phyloP scores from a whole-genome alignment of 1,139 yeast species.

The Ogataea hybrid region DNA sequence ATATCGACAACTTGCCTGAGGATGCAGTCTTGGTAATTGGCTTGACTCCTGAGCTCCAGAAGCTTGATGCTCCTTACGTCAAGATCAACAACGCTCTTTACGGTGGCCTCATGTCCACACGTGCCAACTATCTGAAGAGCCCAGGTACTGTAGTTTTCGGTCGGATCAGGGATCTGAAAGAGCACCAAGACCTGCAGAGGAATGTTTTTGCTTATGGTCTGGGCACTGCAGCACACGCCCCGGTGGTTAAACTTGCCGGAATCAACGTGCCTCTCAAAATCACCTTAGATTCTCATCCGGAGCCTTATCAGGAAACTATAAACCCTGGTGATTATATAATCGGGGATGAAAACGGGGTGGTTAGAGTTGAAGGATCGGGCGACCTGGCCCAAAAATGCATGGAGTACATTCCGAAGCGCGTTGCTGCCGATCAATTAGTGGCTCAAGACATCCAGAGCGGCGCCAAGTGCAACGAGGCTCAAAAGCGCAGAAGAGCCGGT shows the following conservation, averaged over 20 bases:
- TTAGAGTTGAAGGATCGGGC: constrained; percentile 43
- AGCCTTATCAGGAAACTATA: constrained; percentile 37
- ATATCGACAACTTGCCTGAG: constrained; percentile 68
- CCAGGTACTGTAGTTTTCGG: constrained; percentile 82
- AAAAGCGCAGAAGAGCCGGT: constrained; percentile 47
- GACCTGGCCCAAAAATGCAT: constrained; percentile 33
- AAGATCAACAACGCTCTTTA: constrained; percentile 71
- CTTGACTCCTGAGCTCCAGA: constrained; percentile 52
- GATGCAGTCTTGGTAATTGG: constrained; percentile 67
- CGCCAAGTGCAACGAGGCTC: constrained; percentile 62
- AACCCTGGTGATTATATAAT: constrained; percentile 68
- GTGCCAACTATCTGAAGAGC: constrained; percentile 73
- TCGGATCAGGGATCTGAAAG: constrained; percentile 75
- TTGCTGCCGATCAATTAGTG: constrained; percentile 72
- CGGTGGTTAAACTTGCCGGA: constrained; percentile 76
- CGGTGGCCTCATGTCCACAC: constrained; percentile 91
- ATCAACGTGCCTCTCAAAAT: constrained; percentile 65
- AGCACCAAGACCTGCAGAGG: constrained; percentile 64
- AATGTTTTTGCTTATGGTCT: constrained; percentile 83
- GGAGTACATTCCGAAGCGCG: constrained; percentile 63
- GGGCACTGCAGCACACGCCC: constrained; percentile 80
- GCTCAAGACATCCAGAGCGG: constrained; percentile 71
- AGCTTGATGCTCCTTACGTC: constrained; percentile 56
- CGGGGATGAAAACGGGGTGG: constrained; percentile 82
- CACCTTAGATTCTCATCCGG: constrained; percentile 37